These are phyloP conservation scores for Tardiomyces digboiensis DNA, from an alignment of 1,139 yeast genomes.

Conservation along the genomic window DNA sequence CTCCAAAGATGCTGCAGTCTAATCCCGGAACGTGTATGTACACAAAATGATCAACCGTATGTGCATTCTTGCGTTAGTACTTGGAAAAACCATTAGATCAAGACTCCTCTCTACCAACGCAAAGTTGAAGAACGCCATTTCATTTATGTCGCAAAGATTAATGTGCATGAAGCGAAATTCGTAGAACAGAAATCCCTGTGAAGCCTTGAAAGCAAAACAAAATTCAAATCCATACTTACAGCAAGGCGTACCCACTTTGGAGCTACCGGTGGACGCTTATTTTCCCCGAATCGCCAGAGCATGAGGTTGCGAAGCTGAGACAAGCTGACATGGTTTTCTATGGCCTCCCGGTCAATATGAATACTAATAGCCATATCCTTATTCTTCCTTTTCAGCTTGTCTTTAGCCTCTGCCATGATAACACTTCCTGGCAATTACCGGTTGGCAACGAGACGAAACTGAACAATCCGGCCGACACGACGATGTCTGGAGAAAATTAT, in stretches of 20 bases:
- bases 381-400: constrained; percentile 12
- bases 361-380: constrained; percentile 17
- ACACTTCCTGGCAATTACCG: no score
- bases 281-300: constrained; percentile 15
- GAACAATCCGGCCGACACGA: no score
- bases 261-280: constrained; percentile 4
- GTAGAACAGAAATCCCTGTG: no score
- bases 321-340: constrained; percentile 11
- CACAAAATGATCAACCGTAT: constrained; percentile 29
- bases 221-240: neutral
- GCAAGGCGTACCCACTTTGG: constrained; percentile 11
- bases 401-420: no score
- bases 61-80: neutral
- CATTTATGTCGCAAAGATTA: no score
- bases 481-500: no score
- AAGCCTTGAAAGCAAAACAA: neutral
- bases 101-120: no score
- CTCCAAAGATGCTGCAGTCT: neutral
- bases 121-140: no score
- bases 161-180: no score
- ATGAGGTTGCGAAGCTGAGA: constrained; percentile 43
- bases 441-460: no score
- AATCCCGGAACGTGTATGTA: neutral
- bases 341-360: constrained; percentile 14
- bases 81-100: neutral